A percentile compares a stretch with the other conserved stretches of the same genome.
These are phyloP conservation scores for Plenodomus tracheiphilus DNA, from an alignment of 2,329 filamentous ascomycete genomes.

Conservation along the genomic window DNA sequence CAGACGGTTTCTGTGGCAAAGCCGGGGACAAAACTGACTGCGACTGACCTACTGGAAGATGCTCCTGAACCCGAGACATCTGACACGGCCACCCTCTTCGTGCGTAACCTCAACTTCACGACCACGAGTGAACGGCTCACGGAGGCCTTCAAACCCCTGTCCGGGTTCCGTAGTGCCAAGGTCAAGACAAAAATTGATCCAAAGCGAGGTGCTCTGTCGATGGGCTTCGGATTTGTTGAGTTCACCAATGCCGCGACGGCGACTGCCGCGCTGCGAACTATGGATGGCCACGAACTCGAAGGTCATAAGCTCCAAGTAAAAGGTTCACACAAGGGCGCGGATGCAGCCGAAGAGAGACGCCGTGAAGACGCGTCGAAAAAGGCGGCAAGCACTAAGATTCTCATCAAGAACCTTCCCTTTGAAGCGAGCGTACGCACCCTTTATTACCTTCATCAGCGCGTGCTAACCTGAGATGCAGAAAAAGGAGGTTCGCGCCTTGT, in stretches of 20 bases:
- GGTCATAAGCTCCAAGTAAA: conserved; percentile 84
- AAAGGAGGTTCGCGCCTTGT: conserved; percentile 84
- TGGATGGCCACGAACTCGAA: conserved; percentile 88
- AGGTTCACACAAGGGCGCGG: conserved; percentile 81
- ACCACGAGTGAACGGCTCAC: conserved; percentile 78
- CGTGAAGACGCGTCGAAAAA: conserved; percentile 85
- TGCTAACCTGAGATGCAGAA: conserved; percentile 55
- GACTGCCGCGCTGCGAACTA: conserved; percentile 75
- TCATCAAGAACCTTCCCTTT: conserved; percentile 98
- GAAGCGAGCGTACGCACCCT: conserved; percentile 60
- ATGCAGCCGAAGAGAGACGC: conserved; percentile 84
- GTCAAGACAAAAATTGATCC: conserved; percentile 93
- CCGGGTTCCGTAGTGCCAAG: conserved; percentile 84
- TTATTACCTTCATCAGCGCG: conserved; percentile 6
- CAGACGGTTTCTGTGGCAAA: conserved; percentile 36
- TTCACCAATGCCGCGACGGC: conserved; percentile 80
- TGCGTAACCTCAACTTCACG: conserved; percentile 90
- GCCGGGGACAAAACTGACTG: conserved; percentile 61
- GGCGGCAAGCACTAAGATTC: conserved; percentile 82
- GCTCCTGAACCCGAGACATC: conserved; percentile 56
- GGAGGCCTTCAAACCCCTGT: conserved; percentile 76
- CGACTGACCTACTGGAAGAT: conserved; percentile 68
- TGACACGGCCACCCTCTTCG: conserved; percentile 82
- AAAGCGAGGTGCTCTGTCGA: conserved; percentile 90
- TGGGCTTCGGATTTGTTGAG: conserved; percentile 93